Base-by-base conservation (phyloP, 2,329 filamentous ascomycete species). In the Arthrobotrys pseudoclavata region DNA sequence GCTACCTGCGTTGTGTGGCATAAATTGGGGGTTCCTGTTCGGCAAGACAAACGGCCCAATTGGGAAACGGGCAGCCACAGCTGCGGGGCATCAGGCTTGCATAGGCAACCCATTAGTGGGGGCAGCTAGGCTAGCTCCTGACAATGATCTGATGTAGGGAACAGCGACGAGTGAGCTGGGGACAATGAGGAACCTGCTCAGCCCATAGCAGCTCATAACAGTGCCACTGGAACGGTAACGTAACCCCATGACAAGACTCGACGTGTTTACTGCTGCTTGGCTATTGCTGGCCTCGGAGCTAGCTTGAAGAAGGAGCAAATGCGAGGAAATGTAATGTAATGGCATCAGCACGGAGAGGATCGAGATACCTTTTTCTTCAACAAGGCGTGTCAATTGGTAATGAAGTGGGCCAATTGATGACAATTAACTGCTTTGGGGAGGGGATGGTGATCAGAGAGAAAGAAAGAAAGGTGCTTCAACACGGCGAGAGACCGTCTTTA, bases 71-170 rank as follows among this genome's bases (percentile, higher is more conserved):
- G 34, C 64, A 69, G 71, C 71, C 24, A 66, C 70, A 55, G 70
- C 62, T 57, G 71, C 71, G 64, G 64, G 64, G 71, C 63, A 42
- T 63, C 37, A 69, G 22, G 53, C 40, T 52, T 53, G 63, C 63
- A 53, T 53, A 53, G 52, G 57, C 69, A 61, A 26, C 52, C 47
- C 63, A 45, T 12, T 40, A 42, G 68, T 64, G 68, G 68, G 68
- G 68, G 52, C 20, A 66, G 70, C 62, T 48, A 62, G 60, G 24
- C 68, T 61, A 10, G 55, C 70, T 75, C 62, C 70, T 62, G 63
- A 69, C 57, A 66, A 70, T 76, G 72, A 76, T 76, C 72, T 61
- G 72, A 70, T 42, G 42, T 66, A 76, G 60, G 72, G 72, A 76
- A 70, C 24, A 67, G 31, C 37, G 37, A 61, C 15, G 12, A 57